Evolutionary conservation across 2,329 filamentous ascomycete species (phyloP), one percentile per base, ranked within the genome.

Genomic region (Decorospora gaudefroyi): DNA sequence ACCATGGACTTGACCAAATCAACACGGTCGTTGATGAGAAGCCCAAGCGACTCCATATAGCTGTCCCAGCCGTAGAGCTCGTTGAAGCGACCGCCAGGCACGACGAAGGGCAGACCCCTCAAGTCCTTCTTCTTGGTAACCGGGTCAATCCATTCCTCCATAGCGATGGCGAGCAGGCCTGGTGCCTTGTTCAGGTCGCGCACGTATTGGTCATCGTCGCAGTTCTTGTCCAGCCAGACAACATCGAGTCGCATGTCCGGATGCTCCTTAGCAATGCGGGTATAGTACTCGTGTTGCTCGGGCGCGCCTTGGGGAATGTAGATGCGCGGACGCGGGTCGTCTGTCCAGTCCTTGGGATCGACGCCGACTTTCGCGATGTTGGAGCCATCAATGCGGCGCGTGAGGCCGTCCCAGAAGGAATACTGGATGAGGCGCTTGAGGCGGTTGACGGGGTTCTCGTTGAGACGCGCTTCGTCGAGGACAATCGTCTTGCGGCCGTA

Each of bases 61-160:
- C 90, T 96, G 72, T 99, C 93, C 93, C 93, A 99, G 32, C 92
- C 92, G 68, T 99, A 99, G 15, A 99, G 74, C 71, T 99, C 93
- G 72, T 99, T 99, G 83, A 99, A 99, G 19, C 93, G 84, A 16
- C 93, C 93, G 47, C 93, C 93, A 0, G 93, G 93, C 3, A 99
- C 93, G n/a, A 97, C 90, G 61, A 97, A 99, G 0, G 93, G 92
- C 46, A 95, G 78, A 3, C 93, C 93, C 23, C 80, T 79, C 27
- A 95, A 75, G 3, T 86, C 86, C 50, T 81, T 83, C 66, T 87
- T 78, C 26, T 85, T 85, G 3, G 87, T 87, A 16, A 75, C 74
- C 4, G 82, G 80, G 60, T 95, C 75, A 28, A 71, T 64, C 35
- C 81, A 78, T 65, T 91, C 83, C 60, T 93, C 86, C 84, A 96